Base-by-base conservation (phyloP, 2,329 filamentous ascomycete genomes). In the Cladorrhinum sp. region DNA sequence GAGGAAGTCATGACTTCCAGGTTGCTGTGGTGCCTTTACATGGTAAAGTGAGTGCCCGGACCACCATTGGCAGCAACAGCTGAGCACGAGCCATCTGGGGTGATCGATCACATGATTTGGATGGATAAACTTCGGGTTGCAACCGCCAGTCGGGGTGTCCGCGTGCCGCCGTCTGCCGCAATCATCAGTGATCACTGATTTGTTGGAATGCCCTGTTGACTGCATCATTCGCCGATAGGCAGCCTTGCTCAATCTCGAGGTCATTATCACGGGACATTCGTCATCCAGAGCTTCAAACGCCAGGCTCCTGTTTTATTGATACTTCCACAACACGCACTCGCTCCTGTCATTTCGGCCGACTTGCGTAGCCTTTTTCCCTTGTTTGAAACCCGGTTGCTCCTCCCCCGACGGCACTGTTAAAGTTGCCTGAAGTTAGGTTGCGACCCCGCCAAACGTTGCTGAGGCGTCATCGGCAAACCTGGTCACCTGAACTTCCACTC, bases 391-490 rank as follows among this genome's bases (percentile, higher is more conserved):
- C 53, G 16, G 53, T 56, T 23, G 26, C 30, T 39, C 55, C 30
- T 26, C 39, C n/a, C 24, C 30, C 6, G n/a, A 39, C 48, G 24
- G 48, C 26, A 20, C 28, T 51, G 3, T 10, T 21, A 21, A 20
- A 51, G 57, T 56, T 62, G 58, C 64, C 64, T 63, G 51, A 51
- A 61, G 56, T 63, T 60, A 62, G 61, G 62, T 60, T 63, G 62
- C 59, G 55, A 65, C 64, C 67, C 67, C 67, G 64, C 65, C 67
- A 66, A 68, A 62, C 28, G 60, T 36, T 55, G 62, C 55, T 50
- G 64, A 62, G 64, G 64, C 66, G 67, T 68, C 67, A 69, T 69
- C 67, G 62, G 65, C 62, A 53, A 58, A 64, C 49, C 56, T 63
- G 63, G 60, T 68, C 65, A 68, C 57, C 62, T 68, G 65, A 50